Conservation (phyloP, 2,329 filamentous ascomycete genomes). For the Colletotrichum magnum region DNA sequence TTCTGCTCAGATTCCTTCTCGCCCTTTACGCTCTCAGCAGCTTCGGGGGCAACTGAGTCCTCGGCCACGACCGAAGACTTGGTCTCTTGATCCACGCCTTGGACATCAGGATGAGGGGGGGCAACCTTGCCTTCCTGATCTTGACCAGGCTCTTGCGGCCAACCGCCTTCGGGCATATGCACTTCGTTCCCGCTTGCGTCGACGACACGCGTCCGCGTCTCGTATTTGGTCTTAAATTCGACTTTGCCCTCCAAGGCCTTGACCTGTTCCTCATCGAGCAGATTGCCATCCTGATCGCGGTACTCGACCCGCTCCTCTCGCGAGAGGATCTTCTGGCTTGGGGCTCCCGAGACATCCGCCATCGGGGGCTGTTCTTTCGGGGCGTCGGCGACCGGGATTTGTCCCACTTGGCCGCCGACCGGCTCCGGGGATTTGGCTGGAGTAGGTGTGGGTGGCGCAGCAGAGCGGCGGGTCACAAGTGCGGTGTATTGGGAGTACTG, state of each 20-base stretch:
- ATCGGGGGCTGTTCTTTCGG: constrained; percentile 48
- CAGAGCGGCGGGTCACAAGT: constrained; percentile 25
- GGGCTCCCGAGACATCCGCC: constrained; percentile 62
- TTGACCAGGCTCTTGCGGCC: constrained; percentile 46
- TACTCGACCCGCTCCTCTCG: constrained; percentile 92
- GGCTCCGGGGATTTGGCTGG: constrained; percentile 33
- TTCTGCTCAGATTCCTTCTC: constrained; percentile 70
- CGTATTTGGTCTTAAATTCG: constrained; percentile 94
- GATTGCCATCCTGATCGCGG: constrained; percentile 92
- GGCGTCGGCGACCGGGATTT: constrained; percentile 46
- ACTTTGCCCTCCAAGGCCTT: constrained; percentile 90
- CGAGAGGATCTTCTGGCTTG: constrained; percentile 64
- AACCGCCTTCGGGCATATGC: constrained; percentile 57
- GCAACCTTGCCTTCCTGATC: constrained; percentile 60
- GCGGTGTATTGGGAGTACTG: constrained; percentile 40
- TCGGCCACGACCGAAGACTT: constrained; percentile 56
- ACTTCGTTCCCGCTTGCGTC: constrained; percentile 86
- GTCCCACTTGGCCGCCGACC: constrained; percentile 42
- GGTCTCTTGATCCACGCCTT: constrained; percentile 73
- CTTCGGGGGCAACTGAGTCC: constrained; percentile 56
- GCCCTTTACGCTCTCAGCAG: constrained; percentile 68
- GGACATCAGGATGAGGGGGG: constrained; percentile 72
- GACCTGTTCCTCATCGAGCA: constrained; percentile 88
- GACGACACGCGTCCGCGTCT: constrained; percentile 90
- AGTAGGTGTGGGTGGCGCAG: constrained; percentile 24